Evolutionary conservation across 1,284 basidiomycete genomes (phyloP), one percentile per base, ranked within the genome.

Genomic region (Vanrija sp.): DNA sequence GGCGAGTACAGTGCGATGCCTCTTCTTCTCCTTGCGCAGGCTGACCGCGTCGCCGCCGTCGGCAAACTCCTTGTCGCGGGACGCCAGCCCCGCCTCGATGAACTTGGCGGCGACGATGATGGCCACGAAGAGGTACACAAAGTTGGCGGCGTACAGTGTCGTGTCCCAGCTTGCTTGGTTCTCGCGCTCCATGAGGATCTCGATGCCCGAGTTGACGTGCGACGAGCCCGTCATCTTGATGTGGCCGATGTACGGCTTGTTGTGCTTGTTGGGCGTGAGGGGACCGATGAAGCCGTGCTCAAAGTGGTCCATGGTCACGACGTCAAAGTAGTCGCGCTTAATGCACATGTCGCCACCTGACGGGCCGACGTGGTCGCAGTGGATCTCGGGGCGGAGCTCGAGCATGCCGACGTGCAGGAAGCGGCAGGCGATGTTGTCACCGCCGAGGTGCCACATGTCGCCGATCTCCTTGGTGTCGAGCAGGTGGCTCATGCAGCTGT

Each of bases 261-360:
- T 21, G 14, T 16, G 6, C n/a, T 19, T n/a, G 18, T 43, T 21
- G 19, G 34, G 34, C 10, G 34, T 10, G 34, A 34, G 34, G 6
- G 34, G 34, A 12, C 34, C 43, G 21, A 51, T 21, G 39, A 39
- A 51, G 25, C 49, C 49, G 8, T 19, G 16, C 3, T 16, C 15
- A n/a, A 51, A 51, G 42, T 44, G 49, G 26, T 39, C 23, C 6
- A 19, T n/a, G 26, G 10, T n/a, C 26, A 51, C 49, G 40, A 43
- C 49, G n/a, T 51, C 21, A 14, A 12, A 25, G 28, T 51, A 51
- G 16, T 44, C 38, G 40, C 23, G 40, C n/a, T 12, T 12, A 9
- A 46, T 46, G 43, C 50, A 52, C 50, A 52, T 46, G 43, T 45
- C 43, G 16, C 50, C 50, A 15, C 50, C 50, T 3, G 19, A 23